A percentile compares a stretch with the other conserved stretches of the same genome.
Conservation (phyloP, 192 early-diverging fungal species). For the Haplosporangium gracile region DNA sequence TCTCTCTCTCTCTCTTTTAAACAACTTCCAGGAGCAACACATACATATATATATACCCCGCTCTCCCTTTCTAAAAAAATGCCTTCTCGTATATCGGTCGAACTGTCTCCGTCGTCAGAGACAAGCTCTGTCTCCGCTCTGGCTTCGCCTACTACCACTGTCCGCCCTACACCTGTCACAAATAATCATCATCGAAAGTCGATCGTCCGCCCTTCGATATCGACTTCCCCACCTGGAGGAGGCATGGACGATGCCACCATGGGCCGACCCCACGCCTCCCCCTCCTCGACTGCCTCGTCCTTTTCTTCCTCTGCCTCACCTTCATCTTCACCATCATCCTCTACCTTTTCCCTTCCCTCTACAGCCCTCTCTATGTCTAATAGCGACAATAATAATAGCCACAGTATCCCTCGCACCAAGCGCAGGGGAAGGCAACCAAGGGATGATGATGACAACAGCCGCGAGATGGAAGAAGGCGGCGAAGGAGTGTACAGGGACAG, state of each 20-base stretch:
- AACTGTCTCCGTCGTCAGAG: conserved; percentile 27
- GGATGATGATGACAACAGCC: background rate
- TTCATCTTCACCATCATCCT: conserved; percentile 36
- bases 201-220: background rate
- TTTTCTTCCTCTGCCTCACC: conserved; percentile 9
- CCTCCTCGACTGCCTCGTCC: conserved; percentile 25
- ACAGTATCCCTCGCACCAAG: background rate
- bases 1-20: background rate
- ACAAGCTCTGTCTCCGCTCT: conserved; percentile 24
- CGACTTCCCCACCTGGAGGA: conserved; percentile 29
- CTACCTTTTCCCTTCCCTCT: conserved; percentile 23
- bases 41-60: background rate
- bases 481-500: background rate
- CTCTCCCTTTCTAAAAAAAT: conserved; percentile 3
- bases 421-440: conserved; percentile 27
- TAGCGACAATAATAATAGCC: no score
- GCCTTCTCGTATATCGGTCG: conserved; percentile 39
- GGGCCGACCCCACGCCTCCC: conserved; percentile 24
- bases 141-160: background rate
- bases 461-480: background rate
- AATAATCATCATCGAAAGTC: background rate
- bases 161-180: background rate
- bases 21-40: background rate
- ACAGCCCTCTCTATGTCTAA: background rate
- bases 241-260: conserved; percentile 38